Evolutionary conservation across 2,329 filamentous ascomycete species (phyloP), one percentile per base, ranked within the genome.

Genomic region (Xylariaceae sp.): DNA sequence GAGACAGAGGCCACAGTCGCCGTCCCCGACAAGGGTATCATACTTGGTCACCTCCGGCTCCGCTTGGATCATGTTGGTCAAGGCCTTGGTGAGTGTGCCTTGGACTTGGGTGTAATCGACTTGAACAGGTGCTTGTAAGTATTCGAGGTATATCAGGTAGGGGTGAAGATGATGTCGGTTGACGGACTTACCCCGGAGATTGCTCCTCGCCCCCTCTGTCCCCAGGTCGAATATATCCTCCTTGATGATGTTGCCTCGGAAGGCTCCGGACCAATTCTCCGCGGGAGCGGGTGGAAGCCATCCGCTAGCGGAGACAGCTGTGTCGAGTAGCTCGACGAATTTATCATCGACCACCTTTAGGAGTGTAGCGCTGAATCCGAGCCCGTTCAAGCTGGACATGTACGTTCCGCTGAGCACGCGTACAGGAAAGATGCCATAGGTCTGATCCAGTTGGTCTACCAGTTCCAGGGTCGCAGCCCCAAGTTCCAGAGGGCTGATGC

Each of bases 341-440:
- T 28, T 28, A 4, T 8, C 14, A 13, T 28, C 11, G 26, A 28
- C 26, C 26, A 28, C 26, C 26, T 28, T 28, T n/a, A n/a, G n/a
- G n/a, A 28, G 51, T 3, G 80, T 83, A 5, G 86, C 70, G 11
- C 78, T 83, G 54, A 86, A 86, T 0, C 81, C 83, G 0, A 81
- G 73, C 0, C 80, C 82, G 48, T 86, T 85, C 51, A 87, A 70
- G 12, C 79, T 84, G 0, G 82, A 85, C 70, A 85, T 83, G 40
- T 81, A 72, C 18, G 76, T 79, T 2, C 83, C 83, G 0, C 71
- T 64, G 36, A 76, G 69, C 36, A 83, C 70, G 19, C 82, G 68
- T 3, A 68, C 67, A 0, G 74, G 73, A 32, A 62, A 57, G 4
- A 76, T 64, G 5, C 63, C 61, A 69, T 72, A 78, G 43, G 66